A percentile compares a stretch with the other conserved stretches of the same genome.
These are phyloP conservation scores for Hypoxylon lienhwacheense DNA, from an alignment of 495 filamentous ascomycete species.

Conservation along the genomic window DNA sequence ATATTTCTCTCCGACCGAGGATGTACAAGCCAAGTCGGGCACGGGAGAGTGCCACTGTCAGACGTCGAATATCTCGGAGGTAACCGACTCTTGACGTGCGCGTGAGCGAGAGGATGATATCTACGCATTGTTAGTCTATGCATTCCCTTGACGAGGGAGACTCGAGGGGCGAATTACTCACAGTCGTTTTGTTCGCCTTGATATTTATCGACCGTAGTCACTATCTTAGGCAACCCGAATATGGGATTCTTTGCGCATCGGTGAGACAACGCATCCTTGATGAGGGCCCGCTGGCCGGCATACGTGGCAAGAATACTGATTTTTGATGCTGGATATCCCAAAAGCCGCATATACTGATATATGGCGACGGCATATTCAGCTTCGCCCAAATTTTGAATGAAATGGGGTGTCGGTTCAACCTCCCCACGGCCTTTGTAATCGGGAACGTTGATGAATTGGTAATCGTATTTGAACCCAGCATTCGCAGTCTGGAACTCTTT, in stretches of 20 bases:
- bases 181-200: constrained; percentile 99
- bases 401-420: constrained; percentile 89
- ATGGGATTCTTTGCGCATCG: constrained; percentile 79
- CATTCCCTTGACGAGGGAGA: not conserved
- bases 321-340: constrained; percentile 90
- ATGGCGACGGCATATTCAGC: constrained; percentile 95
- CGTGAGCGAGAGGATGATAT: constrained; percentile 89
- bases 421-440: constrained; percentile 94
- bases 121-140: constrained; percentile 50
- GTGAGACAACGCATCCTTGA: constrained; percentile 85
- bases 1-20: constrained; percentile 85
- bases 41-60: constrained; percentile 95
- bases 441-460: constrained; percentile 94
- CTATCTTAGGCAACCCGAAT: constrained; percentile 87
- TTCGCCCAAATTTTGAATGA: constrained; percentile 95
- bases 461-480: constrained; percentile 88
- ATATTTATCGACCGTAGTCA: constrained; percentile 96
- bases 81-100: constrained; percentile 91
- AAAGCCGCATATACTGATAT: constrained; percentile 95
- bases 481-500: constrained; percentile 82
- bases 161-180: constrained; percentile 50
- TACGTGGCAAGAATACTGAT: constrained; percentile 94
- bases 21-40: constrained; percentile 92
- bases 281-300: constrained; percentile 89
- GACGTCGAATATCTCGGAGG: constrained; percentile 86